Conservation (phyloP, 2,329 filamentous ascomycete species). For the Leptographium radiaticola region DNA sequence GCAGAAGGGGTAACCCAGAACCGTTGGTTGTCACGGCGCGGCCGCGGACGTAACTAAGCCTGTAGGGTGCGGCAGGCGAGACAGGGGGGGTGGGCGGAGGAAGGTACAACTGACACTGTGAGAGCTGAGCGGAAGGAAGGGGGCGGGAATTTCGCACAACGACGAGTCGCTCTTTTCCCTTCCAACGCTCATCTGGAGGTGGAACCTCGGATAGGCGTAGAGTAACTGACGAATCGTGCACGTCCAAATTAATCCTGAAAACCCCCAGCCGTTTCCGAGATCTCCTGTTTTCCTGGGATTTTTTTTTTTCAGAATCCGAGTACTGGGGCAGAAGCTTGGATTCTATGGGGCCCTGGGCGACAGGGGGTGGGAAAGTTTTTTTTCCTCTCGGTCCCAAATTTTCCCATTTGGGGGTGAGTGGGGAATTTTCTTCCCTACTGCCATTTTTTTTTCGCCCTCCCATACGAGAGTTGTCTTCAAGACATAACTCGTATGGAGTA, state of each 20-base stretch:
- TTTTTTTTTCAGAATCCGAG: neutral
- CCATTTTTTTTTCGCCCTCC: neutral
- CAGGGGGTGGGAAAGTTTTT: slow-evolving; percentile 8
- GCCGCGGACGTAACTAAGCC: slow-evolving; percentile 9
- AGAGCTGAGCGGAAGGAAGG: slow-evolving; percentile 5
- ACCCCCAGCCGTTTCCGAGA: neutral
- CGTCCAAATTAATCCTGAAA: neutral
- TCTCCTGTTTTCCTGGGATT: slow-evolving; percentile 1
- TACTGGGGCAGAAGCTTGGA: neutral
- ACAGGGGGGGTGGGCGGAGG: slow-evolving; percentile 3
- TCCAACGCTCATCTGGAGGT: neutral
- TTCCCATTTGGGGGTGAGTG: slow-evolving; percentile 3
- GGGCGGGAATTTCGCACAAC: slow-evolving; percentile 4
- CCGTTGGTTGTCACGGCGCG: slow-evolving; percentile 8
- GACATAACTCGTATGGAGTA: neutral
- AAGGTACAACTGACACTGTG: slow-evolving; percentile 3
- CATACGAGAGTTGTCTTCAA: neutral
- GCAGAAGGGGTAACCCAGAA: slow-evolving; percentile 6
- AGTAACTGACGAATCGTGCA: slow-evolving; percentile 2
- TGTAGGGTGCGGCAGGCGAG: slow-evolving; percentile 3
- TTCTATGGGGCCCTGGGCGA: slow-evolving; percentile 1
- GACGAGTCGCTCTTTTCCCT: neutral
- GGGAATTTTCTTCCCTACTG: neutral
- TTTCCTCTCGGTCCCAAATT: neutral
- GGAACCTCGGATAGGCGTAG: neutral